Conservation (phyloP, 208 protist genomes). For the Zelonia costaricensis region DNA sequence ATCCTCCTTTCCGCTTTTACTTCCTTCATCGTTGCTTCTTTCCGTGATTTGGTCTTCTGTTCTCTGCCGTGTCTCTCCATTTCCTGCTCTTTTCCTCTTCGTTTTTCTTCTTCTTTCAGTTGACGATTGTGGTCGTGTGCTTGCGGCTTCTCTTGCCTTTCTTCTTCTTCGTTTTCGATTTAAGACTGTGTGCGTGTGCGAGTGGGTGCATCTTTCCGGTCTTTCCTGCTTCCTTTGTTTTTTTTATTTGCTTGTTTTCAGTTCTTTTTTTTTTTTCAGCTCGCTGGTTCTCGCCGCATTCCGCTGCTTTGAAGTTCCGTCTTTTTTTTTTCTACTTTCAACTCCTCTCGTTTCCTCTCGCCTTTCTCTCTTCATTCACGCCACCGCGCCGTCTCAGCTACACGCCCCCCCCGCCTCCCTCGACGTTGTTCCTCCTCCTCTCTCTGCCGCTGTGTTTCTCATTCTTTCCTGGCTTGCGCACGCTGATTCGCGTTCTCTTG, state of each 20-base stretch:
- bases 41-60: neutral
- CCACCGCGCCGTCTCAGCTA: too few species aligned
- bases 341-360: too few species aligned
- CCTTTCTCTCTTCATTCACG: too few species aligned
- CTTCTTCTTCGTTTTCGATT: neutral
- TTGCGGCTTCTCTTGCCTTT: neutral
- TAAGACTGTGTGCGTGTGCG: neutral
- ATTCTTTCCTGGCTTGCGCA: too few species aligned
- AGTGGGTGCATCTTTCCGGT: neutral
- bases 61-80: neutral
- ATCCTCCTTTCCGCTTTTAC: too few species aligned
- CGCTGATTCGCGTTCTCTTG: too few species aligned
- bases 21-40: neutral
- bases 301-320: too few species aligned
- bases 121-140: neutral
- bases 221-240: neutral
- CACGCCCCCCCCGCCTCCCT: too few species aligned
- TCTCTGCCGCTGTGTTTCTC: too few species aligned
- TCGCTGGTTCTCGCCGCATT: too few species aligned
- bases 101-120: neutral
- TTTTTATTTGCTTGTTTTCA: neutral
- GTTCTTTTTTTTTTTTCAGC: constrained; percentile 3
- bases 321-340: too few species aligned
- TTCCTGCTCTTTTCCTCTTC: neutral
- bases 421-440: too few species aligned